Evolutionary conservation across 2,329 filamentous ascomycete genomes (phyloP).

Genomic region (Neonectria faginata): DNA sequence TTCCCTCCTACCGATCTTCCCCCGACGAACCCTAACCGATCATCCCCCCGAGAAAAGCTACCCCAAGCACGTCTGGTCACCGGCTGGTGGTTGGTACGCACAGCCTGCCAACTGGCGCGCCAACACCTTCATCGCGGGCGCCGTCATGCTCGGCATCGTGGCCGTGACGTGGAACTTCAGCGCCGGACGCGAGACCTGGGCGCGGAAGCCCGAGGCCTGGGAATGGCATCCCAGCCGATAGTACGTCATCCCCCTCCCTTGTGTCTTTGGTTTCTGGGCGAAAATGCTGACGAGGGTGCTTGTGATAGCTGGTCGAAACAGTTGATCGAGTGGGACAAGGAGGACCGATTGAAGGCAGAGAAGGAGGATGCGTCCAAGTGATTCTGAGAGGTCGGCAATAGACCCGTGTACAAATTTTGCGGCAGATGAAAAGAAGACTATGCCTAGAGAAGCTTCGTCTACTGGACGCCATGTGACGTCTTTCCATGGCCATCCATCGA

Average conservation of each 20-base stretch:
- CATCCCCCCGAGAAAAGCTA: constrained; percentile 68
- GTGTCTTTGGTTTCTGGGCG: neutral
- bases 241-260: constrained; percentile 63
- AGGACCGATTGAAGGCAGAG: constrained; percentile 53
- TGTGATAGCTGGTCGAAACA: constrained; percentile 58
- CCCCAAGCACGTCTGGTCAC: constrained; percentile 99
- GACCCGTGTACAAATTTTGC: constrained; percentile 44
- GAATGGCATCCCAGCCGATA: constrained; percentile 87
- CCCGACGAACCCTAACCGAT: too few species aligned
- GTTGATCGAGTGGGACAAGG: constrained; percentile 58
- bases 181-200: constrained; percentile 78
- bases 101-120: constrained; percentile 94
- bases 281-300: constrained; percentile 35
- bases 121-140: constrained; percentile 85
- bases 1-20: too few species aligned
- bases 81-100: constrained; percentile 95
- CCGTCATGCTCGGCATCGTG: constrained; percentile 75
- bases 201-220: constrained; percentile 79
- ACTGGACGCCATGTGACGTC: neutral
- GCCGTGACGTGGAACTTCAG: constrained; percentile 78
- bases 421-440: constrained; percentile 31
- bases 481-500: too few species aligned
- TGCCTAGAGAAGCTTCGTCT: neutral
- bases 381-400: constrained; percentile 33
- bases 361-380: constrained; percentile 48